Evolutionary conservation across 495 filamentous ascomycete species (phyloP).

Genomic region (Lepidopterella palustris): DNA sequence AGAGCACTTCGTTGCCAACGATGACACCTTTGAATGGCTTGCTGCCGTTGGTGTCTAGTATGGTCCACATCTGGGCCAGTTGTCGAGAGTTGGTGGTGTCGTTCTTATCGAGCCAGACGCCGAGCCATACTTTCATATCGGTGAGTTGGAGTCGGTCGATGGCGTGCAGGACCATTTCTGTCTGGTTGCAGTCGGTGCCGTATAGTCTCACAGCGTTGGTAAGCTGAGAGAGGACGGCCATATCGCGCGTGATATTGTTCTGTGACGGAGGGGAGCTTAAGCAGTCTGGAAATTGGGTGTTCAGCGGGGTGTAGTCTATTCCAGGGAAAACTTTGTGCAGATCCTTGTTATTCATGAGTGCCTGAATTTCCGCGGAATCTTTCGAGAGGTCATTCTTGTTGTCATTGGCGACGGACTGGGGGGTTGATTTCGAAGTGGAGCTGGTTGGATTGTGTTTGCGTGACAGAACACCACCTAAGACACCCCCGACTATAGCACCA

Average conservation of each 20-base stretch:
- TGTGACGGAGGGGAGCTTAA: slow-evolving; percentile 70
- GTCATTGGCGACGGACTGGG: slow-evolving; percentile 16
- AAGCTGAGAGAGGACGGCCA: slow-evolving; percentile 85
- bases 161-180: slow-evolving; percentile 84
- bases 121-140: slow-evolving; percentile 87
- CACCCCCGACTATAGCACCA: slow-evolving; percentile 61
- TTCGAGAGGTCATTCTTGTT: slow-evolving; percentile 63
- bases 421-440: slow-evolving; percentile 10
- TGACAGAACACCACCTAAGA: slow-evolving; percentile 60
- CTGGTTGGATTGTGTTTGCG: slow-evolving; percentile 13
- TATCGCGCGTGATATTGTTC: slow-evolving; percentile 88
- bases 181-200: slow-evolving; percentile 97
- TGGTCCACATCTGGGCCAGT: slow-evolving; percentile 69
- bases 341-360: slow-evolving; percentile 67
- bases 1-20: slow-evolving; percentile 92
- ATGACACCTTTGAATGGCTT: slow-evolving; percentile 76
- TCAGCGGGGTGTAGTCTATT: slow-evolving; percentile 93
- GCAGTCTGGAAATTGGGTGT: slow-evolving; percentile 86
- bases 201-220: slow-evolving; percentile 88
- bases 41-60: slow-evolving; percentile 62
- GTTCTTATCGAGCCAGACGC: slow-evolving; percentile 89
- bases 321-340: slow-evolving; percentile 93
- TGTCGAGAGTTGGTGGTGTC: slow-evolving; percentile 76
- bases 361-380: slow-evolving; percentile 73
- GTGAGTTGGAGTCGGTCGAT: slow-evolving; percentile 66